These are phyloP conservation scores for Pseudogymnoascus verrucosus DNA, from an alignment of 2,329 filamentous ascomycete genomes.

Conservation along the genomic window DNA sequence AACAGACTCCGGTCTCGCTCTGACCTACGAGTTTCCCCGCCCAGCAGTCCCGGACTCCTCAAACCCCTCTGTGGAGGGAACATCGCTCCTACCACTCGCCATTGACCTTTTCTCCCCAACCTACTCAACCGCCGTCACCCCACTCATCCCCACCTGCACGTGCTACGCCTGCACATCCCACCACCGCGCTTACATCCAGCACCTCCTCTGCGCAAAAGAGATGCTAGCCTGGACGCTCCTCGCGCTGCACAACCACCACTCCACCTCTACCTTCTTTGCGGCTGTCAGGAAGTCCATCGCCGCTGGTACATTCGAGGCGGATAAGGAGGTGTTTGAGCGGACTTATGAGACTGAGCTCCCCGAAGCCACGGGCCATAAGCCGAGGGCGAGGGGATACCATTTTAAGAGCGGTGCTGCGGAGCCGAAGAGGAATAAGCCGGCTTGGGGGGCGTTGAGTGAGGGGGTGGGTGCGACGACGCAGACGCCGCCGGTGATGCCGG, in stretches of 20 bases:
- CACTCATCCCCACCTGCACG: slow-evolving; percentile 55
- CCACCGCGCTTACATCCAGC: slow-evolving; percentile 79
- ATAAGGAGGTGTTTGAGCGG: slow-evolving; percentile 34
- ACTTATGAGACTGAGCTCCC: slow-evolving; percentile 67
- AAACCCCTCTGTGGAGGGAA: slow-evolving; percentile 12
- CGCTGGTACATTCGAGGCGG: slow-evolving; percentile 49
- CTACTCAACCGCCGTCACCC: slow-evolving; percentile 53
- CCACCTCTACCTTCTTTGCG: slow-evolving; percentile 65
- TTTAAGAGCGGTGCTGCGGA: slow-evolving; percentile 58
- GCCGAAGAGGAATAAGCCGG: slow-evolving; percentile 58
- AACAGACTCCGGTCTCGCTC: slow-evolving; percentile 78
- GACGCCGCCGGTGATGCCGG: slow-evolving; percentile 43
- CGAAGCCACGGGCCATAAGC: slow-evolving; percentile 65
- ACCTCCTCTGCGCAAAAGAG: slow-evolving; percentile 82
- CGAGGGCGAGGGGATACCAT: slow-evolving; percentile 74
- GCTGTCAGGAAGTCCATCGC: slow-evolving; percentile 58
- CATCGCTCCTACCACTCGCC: slow-evolving; percentile 48
- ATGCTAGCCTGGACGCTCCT: slow-evolving; percentile 95
- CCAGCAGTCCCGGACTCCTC: slow-evolving; percentile 13
- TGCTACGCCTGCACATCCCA: slow-evolving; percentile 83
- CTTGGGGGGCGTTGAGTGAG: slow-evolving; percentile 51
- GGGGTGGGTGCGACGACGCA: slow-evolving; percentile 24
- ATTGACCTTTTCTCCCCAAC: slow-evolving; percentile 65
- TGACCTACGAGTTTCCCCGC: slow-evolving; percentile 68
- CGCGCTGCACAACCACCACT: slow-evolving; percentile 81